Conservation (phyloP, 1,284 basidiomycete species). For the Cryptococcus sp. region DNA sequence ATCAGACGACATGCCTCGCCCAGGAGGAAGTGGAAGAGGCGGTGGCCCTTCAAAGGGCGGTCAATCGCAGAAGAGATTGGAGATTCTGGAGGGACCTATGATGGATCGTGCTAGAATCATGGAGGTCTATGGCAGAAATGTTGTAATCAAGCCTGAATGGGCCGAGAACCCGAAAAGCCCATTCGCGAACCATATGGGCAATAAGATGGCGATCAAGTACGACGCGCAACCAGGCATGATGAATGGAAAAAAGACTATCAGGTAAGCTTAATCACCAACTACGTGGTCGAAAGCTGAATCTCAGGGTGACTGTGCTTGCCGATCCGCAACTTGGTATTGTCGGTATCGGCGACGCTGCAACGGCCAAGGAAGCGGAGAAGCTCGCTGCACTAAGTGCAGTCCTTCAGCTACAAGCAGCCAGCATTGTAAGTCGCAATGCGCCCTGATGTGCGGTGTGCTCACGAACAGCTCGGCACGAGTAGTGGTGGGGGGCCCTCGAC, state of each 20-base stretch:
- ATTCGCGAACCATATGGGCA: slow-evolving; percentile 41
- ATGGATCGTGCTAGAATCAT: too few relatives aligned
- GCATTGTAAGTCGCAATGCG: slow-evolving; percentile 52
- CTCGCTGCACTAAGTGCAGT: slow-evolving; percentile 69
- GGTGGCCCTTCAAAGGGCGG: too few relatives aligned
- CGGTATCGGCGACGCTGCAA: slow-evolving; percentile 60
- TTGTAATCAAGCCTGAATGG: slow-evolving; percentile 45
- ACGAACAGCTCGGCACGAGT: background rate
- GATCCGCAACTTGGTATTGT: slow-evolving; percentile 33
- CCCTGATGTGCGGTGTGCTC: too few relatives aligned
- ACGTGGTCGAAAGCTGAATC: background rate
- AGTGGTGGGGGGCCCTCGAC: background rate
- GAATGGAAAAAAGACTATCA: slow-evolving; percentile 27
- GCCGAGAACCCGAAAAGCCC: slow-evolving; percentile 45
- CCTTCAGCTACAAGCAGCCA: slow-evolving; percentile 62
- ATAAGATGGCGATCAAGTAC: slow-evolving; percentile 28
- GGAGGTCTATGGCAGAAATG: too few relatives aligned
- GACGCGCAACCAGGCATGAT: slow-evolving; percentile 28
- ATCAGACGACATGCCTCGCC: too few relatives aligned
- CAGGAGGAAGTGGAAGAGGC: too few relatives aligned
- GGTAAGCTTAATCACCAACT: slow-evolving; percentile 19
- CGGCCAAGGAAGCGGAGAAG: slow-evolving; percentile 67
- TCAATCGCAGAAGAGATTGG: too few relatives aligned
- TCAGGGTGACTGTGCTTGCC: slow-evolving; percentile 34
- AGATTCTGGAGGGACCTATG: too few relatives aligned